Conservation (phyloP, 306 rosid genomes). For the Inga leiocalycina region DNA sequence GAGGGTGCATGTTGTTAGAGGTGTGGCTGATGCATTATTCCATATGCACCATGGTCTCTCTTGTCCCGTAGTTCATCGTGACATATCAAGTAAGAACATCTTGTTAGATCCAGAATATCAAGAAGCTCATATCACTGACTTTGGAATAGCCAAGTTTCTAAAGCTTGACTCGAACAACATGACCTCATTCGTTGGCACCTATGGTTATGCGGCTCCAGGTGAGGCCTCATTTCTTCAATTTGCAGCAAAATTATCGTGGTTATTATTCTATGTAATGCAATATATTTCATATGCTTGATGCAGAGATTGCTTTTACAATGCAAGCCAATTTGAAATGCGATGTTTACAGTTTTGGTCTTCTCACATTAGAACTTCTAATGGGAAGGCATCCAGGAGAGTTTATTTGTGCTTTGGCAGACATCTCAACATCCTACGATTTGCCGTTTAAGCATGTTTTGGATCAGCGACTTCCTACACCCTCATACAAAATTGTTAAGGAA, state of each 20-base stretch:
- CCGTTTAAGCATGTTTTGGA: not conserved
- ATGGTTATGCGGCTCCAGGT: slow-evolving; percentile 29
- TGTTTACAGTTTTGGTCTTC: not conserved
- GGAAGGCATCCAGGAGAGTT: not conserved
- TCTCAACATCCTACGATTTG: not conserved
- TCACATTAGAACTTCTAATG: not conserved
- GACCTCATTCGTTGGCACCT: slow-evolving; percentile 27
- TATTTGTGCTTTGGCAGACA: not conserved
- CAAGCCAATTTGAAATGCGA: not conserved
- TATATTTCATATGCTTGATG: not conserved
- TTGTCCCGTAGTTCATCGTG: not conserved
- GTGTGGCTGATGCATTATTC: not conserved
- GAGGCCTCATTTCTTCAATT: not conserved
- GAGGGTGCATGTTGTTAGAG: not conserved
- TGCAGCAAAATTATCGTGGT: not conserved
- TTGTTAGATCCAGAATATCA: not conserved
- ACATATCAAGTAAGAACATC: not conserved
- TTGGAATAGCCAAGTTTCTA: not conserved
- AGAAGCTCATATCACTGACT: too few relatives aligned
- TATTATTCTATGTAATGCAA: not conserved
- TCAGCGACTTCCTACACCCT: not conserved
- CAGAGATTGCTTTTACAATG: not conserved
- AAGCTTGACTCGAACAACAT: not conserved
- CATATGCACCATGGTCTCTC: not conserved
- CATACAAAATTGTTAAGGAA: not conserved